These are phyloP conservation scores for Pythium volutum DNA, from an alignment of 352 stramenopile genomes.

Conservation along the genomic window DNA sequence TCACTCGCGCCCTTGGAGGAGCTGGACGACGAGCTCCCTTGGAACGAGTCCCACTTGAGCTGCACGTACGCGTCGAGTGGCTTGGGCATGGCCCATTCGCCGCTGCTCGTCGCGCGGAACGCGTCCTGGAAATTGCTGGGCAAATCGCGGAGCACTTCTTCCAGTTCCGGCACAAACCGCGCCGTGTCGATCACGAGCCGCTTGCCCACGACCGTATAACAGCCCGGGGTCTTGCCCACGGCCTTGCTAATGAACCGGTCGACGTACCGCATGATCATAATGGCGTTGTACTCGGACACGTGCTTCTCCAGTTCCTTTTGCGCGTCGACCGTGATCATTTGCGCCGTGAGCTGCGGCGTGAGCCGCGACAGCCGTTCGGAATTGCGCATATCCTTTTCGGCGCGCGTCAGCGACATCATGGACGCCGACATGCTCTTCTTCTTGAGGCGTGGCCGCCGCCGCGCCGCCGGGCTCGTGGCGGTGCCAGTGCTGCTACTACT, in stretches of 20 bases:
- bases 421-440: constrained; percentile 25
- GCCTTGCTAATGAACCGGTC: constrained; percentile 77
- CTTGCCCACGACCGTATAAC: constrained; percentile 56
- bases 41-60: constrained; percentile 80
- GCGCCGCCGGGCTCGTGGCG: background rate
- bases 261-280: constrained; percentile 82
- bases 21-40: constrained; percentile 25
- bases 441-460: constrained; percentile 18
- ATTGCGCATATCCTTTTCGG: constrained; percentile 43
- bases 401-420: constrained; percentile 24
- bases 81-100: constrained; percentile 60
- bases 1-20: constrained; percentile 7
- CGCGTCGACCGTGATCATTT: constrained; percentile 63
- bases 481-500: constrained; percentile 2
- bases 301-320: constrained; percentile 67
- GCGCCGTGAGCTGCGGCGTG: constrained; percentile 56
- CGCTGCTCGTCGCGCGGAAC: constrained; percentile 42
- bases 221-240: constrained; percentile 59
- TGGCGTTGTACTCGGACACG: constrained; percentile 71
- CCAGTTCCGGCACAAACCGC: constrained; percentile 63
- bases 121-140: constrained; percentile 47
- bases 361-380: constrained; percentile 56
- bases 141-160: constrained; percentile 60
- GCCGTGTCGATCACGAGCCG: constrained; percentile 64
- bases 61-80: constrained; percentile 70